phyloP scores from a whole-genome alignment of 1,139 yeast species.

The Geotrichum klebahnii region DNA sequence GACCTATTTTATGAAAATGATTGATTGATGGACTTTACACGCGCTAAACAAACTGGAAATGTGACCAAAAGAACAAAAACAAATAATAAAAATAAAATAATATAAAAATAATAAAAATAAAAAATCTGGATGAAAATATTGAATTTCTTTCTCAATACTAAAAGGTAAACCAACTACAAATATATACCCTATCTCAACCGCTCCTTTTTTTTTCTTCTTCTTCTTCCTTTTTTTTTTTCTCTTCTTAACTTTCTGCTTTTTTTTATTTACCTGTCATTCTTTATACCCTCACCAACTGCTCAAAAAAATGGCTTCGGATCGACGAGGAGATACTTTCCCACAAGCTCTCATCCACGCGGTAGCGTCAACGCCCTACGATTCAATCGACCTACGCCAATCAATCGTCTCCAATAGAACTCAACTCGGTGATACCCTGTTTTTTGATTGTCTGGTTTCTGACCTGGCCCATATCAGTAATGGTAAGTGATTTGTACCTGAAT shows the following conservation, averaged over 20 bases:
- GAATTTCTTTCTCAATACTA: not conserved
- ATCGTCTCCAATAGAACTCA: constrained; percentile 21
- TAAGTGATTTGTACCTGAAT: too few species aligned
- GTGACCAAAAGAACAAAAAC: too few species aligned
- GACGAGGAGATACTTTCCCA: constrained; percentile 27
- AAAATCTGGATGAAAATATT: not conserved
- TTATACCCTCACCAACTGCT: too few species aligned
- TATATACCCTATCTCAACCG: not conserved
- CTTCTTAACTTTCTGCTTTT: not conserved
- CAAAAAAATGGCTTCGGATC: constrained; percentile 4
- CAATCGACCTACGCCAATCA: constrained; percentile 10
- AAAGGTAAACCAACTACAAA: too few species aligned
- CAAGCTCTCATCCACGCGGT: constrained; percentile 31
- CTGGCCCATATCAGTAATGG: constrained; percentile 20
- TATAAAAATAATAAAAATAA: not conserved
- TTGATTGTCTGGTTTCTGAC: constrained; percentile 31
- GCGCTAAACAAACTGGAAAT: too few species aligned
- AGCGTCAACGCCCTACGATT: constrained; percentile 28
- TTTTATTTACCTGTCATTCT: not conserved
- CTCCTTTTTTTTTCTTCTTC: not conserved
- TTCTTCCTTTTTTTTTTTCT: not conserved
- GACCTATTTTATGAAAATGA: not conserved
- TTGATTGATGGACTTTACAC: too few species aligned
- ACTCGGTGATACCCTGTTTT: constrained; percentile 27
- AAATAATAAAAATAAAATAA: too few species aligned